phyloP scores from a whole-genome alignment of 2,329 filamentous ascomycete species.

The Teratosphaeria destructans region DNA sequence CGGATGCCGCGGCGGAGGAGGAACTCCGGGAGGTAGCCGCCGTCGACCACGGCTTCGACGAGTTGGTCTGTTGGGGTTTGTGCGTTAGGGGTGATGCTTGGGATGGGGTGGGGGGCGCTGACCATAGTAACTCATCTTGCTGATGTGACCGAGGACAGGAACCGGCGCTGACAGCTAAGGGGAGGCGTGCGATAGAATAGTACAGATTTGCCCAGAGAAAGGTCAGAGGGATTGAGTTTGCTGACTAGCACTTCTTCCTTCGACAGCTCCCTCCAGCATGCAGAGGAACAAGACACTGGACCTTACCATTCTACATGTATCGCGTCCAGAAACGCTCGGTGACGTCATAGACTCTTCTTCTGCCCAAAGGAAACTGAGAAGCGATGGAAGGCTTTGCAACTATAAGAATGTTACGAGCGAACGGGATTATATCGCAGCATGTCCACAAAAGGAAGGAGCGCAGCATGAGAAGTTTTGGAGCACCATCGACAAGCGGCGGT shows the following conservation, averaged over 20 bases:
- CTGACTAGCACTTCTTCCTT: not conserved
- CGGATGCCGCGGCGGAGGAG: conserved; percentile 57
- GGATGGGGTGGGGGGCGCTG: not conserved
- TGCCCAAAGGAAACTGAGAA: not conserved
- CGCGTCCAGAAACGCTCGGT: not conserved
- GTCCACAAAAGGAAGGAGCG: not conserved
- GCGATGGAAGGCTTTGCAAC: not conserved
- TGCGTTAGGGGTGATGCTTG: not conserved
- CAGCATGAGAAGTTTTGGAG: not conserved
- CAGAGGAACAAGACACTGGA: not conserved
- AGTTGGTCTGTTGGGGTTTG: conserved; percentile 17
- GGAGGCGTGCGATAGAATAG: not conserved
- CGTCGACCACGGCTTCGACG: conserved; percentile 51
- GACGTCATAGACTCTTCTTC: not conserved
- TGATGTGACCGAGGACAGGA: not conserved
- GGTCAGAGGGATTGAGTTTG: not conserved
- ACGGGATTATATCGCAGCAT: not conserved
- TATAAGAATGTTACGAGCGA: not conserved
- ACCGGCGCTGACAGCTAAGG: not conserved
- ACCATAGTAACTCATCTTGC: not conserved
- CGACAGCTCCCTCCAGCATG: not conserved
- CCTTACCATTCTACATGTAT: not conserved
- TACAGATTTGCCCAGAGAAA: not conserved
- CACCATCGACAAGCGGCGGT: not conserved
- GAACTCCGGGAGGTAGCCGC: conserved; percentile 52